Evolutionary conservation across 495 filamentous ascomycete species (phyloP).

Genomic region (Corynascus novoguineensis): DNA sequence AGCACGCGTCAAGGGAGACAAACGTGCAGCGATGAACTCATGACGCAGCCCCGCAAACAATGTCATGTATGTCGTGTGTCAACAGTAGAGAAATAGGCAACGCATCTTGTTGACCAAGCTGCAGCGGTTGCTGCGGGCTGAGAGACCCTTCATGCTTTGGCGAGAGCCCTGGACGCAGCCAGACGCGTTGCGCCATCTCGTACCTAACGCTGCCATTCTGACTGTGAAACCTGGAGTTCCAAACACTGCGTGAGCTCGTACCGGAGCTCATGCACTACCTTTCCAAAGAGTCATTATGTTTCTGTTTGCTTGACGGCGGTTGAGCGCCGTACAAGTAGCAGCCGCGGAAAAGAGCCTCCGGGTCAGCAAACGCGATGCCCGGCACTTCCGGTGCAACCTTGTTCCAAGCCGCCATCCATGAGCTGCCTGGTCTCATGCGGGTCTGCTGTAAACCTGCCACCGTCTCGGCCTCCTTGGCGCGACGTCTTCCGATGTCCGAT

Average conservation of each 20-base stretch:
- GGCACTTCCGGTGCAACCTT: not conserved
- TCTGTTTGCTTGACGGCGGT: not conserved
- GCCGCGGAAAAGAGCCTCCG: constrained; percentile 9
- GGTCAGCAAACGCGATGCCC: not conserved
- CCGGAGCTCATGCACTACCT: too few species aligned
- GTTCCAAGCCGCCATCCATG: too few species aligned
- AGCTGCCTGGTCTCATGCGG: not conserved
- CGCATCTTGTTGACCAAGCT: too few species aligned
- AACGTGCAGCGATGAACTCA: too few species aligned
- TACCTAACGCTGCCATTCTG: not conserved
- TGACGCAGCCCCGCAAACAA: not conserved
- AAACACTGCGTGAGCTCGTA: too few species aligned
- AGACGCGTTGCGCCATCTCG: not conserved
- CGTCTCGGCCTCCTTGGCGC: not conserved
- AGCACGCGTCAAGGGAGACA: too few species aligned
- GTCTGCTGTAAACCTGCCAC: not conserved
- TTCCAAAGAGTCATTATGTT: too few species aligned
- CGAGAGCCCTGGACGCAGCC: not conserved
- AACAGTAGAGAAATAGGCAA: too few species aligned
- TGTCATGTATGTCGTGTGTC: too few species aligned
- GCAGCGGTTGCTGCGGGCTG: not conserved
- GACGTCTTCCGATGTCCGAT: constrained; percentile 7
- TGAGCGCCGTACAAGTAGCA: not conserved
- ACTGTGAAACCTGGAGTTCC: not conserved
- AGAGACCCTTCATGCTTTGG: constrained; percentile 2